These are phyloP conservation scores for Penicillium sp. DNA, from an alignment of 2,329 filamentous ascomycete species.

Conservation along the genomic window DNA sequence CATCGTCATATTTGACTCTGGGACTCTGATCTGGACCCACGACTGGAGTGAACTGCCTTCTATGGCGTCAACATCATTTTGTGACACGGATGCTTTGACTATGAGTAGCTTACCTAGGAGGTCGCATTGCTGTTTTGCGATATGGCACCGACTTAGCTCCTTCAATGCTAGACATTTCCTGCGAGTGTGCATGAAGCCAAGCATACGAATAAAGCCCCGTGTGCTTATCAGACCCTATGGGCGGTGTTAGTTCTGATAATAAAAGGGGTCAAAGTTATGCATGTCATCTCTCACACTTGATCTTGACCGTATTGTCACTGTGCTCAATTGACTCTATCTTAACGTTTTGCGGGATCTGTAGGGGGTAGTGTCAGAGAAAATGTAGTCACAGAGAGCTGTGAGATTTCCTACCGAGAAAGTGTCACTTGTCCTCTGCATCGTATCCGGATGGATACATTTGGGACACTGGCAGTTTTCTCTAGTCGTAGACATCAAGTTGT, in stretches of 20 bases:
- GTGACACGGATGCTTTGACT: neutral
- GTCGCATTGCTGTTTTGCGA: neutral
- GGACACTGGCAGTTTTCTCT: slow-evolving; percentile 72
- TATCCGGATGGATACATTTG: slow-evolving; percentile 66
- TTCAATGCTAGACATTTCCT: slow-evolving; percentile 26
- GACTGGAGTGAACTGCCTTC: slow-evolving; percentile 16
- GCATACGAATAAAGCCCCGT: slow-evolving; percentile 64
- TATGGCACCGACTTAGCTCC: neutral
- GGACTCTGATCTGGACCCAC: slow-evolving; percentile 47
- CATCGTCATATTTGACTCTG: slow-evolving; percentile 57
- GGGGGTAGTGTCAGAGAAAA: neutral
- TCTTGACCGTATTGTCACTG: slow-evolving; percentile 41
- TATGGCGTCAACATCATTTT: neutral
- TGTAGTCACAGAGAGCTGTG: neutral
- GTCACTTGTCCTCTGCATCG: slow-evolving; percentile 66
- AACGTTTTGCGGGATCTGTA: slow-evolving; percentile 50
- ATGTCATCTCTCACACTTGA: slow-evolving; percentile 49
- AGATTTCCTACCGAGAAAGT: slow-evolving; percentile 58
- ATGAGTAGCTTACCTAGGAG: neutral
- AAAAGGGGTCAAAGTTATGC: neutral
- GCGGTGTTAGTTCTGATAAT: slow-evolving; percentile 14
- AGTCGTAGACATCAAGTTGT: slow-evolving; percentile 11
- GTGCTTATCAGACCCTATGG: slow-evolving; percentile 67
- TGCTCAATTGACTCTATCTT: slow-evolving; percentile 32
- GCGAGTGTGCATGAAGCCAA: slow-evolving; percentile 55